Conservation (phyloP, 441 rosid genomes). For the Jatropha podagrica region DNA sequence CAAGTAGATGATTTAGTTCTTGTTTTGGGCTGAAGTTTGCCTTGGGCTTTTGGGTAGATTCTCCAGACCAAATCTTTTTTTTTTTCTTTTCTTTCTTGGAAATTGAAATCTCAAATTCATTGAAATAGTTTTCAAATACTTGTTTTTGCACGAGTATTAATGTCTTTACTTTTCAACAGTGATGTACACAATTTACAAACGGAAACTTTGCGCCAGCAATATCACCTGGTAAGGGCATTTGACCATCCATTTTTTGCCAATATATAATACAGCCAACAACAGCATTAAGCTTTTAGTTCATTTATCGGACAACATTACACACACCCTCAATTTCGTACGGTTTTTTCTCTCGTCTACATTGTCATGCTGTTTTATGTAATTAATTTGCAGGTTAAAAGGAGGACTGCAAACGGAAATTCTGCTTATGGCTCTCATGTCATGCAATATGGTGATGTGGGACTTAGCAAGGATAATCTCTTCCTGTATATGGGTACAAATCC, state of each 20-base stretch:
- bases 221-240: slow-evolving; percentile 57
- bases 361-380: slow-evolving; percentile 18
- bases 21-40: not conserved
- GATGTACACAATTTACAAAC: slow-evolving; percentile 74
- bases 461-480: slow-evolving; percentile 53
- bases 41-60: not conserved
- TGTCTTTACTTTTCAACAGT: slow-evolving; percentile 43
- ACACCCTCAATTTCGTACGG: not conserved
- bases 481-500: slow-evolving; percentile 85
- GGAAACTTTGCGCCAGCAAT: slow-evolving; percentile 83
- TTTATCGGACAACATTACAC: not conserved
- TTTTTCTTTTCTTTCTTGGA: not conserved
- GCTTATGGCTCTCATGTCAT: slow-evolving; percentile 90
- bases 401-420: slow-evolving; percentile 52
- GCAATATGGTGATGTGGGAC: slow-evolving; percentile 72
- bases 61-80: not conserved
- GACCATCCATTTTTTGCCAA: not conserved
- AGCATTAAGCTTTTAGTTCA: not conserved
- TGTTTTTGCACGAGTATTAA: slow-evolving; percentile 17
- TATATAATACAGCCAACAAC: not conserved
- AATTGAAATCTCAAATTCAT: not conserved
- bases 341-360: not conserved
- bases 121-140: not conserved
- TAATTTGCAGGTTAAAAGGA: slow-evolving; percentile 67
- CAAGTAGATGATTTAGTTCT: not conserved